These are phyloP conservation scores for Debaryomyces fabryi DNA, from an alignment of 1,139 yeast species.

Conservation along the genomic window DNA sequence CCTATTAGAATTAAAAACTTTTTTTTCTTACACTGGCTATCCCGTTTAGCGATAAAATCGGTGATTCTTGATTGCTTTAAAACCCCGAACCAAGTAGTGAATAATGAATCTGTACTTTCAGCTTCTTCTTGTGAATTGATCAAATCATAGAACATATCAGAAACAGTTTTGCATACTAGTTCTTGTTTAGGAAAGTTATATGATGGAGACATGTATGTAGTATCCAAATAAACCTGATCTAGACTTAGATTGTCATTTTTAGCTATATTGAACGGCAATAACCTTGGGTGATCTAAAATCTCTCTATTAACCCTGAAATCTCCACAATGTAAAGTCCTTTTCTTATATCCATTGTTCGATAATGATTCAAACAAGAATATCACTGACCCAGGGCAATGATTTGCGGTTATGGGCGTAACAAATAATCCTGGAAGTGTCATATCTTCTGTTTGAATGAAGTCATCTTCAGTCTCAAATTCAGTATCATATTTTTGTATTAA, in stretches of 20 bases:
- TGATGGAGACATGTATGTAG: conserved; percentile 79
- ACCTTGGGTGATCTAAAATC: conserved; percentile 41
- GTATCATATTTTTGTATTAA: conserved; percentile 23
- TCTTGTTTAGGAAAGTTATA: conserved; percentile 80
- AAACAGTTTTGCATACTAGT: conserved; percentile 60
- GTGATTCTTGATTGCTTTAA: conserved; percentile 47
- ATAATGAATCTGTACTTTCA: conserved; percentile 21
- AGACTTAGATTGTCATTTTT: conserved; percentile 15
- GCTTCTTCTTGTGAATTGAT: conserved; percentile 26
- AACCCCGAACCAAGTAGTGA: conserved; percentile 43
- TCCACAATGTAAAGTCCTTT: conserved; percentile 77
- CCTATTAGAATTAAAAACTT: conserved; percentile 74
- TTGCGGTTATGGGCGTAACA: conserved; percentile 76
- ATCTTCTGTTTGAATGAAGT: conserved; percentile 16
- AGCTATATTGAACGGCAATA: conserved; percentile 34
- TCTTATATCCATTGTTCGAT: conserved; percentile 23
- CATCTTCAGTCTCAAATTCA: conserved; percentile 14
- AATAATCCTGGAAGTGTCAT: conserved; percentile 45
- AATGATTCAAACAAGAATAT: conserved; percentile 70
- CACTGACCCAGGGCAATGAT: conserved; percentile 96
- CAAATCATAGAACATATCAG: conserved; percentile 52
- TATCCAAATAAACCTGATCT: conserved; percentile 76
- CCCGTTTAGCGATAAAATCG: conserved; percentile 33
- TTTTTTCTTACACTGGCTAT: conserved; percentile 26
- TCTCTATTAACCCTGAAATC: conserved; percentile 74